Base-by-base conservation (phyloP, 2,329 filamentous ascomycete genomes). In the Penicillium sp. region DNA sequence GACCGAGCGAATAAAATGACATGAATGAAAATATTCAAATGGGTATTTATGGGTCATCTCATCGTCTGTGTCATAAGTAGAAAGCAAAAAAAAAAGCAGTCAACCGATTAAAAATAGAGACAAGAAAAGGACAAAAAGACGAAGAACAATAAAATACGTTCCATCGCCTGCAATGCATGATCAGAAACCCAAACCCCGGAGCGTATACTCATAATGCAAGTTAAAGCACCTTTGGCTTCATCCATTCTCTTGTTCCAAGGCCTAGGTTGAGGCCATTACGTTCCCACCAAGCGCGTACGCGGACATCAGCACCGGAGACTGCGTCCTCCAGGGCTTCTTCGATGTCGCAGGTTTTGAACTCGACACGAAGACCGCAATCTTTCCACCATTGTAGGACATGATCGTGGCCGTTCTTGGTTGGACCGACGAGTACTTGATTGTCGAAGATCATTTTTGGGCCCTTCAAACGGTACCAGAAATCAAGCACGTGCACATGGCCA, bases 301-400 rank as follows among this genome's bases (percentile, higher is more conserved):
- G 83, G 62, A 87, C 85, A 60, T 91, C 89, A 53, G 89, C 87
- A 5, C 80, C 84, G 37, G 85, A 84, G 4, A 93, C 73, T 2
- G 91, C 90, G 71, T 96, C 93, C 72, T 97, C 93, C 39, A 97
- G 81, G 0, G 93, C 93, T 75, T 97, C 93, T 72, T 97, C 93
- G 59, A 98, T 95, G 73, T 96, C 92, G 73, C 92, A 96, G 1
- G 91, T 96, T 73, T 93, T 93, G 75, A 96, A 97, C 73, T 96
- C 91, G 26, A 97, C 92, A 52, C 85, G 83, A 64, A 93, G 82
- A 0, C 87, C 86, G 35, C 77, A 80, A 31, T 82, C 82, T 68
- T 90, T 89, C 93, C 93, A 97, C 93, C 93, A 97, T 71, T 96
- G 91, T 8, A 98, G 79, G 22, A 96, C 91, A 35, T 86, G 82